A percentile compares a stretch with the other conserved stretches of the same genome.
Evolutionary conservation across 139 green algal species (phyloP).

Genomic region (Coelastrella sp.): DNA sequence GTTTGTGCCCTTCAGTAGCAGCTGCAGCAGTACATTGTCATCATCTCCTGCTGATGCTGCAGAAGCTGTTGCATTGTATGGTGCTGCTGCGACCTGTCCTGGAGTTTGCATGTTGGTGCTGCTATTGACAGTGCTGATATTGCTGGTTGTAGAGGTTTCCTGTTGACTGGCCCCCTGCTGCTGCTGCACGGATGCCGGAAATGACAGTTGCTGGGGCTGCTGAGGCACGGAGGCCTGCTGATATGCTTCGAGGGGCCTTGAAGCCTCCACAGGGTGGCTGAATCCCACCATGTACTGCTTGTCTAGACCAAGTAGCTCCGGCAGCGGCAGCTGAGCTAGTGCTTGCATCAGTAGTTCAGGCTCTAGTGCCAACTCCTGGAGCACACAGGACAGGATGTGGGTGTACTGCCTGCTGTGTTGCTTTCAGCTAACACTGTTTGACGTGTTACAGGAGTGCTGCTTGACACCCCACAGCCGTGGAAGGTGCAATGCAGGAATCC

Average conservation of each 20-base stretch:
- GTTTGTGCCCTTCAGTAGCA: background rate
- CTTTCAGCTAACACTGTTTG: background rate
- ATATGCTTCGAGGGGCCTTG: background rate
- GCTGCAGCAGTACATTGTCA: background rate
- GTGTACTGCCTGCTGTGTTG: background rate
- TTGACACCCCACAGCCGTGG: background rate
- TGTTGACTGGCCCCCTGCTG: background rate
- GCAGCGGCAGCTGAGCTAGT: constrained; percentile 11
- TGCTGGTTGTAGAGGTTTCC: background rate
- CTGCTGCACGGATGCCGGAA: background rate
- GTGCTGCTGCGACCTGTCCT: background rate
- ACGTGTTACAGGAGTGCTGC: background rate
- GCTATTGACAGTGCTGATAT: constrained; percentile 8
- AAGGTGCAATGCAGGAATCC: background rate
- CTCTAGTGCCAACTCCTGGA: constrained; percentile 21
- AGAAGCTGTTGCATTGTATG: background rate
- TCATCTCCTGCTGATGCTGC: background rate
- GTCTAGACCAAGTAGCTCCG: constrained; percentile 14
- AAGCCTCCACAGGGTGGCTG: background rate
- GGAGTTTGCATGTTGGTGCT: background rate
- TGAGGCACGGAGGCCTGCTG: constrained; percentile 1
- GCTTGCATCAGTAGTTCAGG: constrained; percentile 23
- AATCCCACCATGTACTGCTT: background rate
- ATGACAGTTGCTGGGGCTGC: background rate
- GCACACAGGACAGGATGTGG: background rate